Conservation (phyloP, 805 yeast genomes). For the Yamadazyma insecticola region DNA sequence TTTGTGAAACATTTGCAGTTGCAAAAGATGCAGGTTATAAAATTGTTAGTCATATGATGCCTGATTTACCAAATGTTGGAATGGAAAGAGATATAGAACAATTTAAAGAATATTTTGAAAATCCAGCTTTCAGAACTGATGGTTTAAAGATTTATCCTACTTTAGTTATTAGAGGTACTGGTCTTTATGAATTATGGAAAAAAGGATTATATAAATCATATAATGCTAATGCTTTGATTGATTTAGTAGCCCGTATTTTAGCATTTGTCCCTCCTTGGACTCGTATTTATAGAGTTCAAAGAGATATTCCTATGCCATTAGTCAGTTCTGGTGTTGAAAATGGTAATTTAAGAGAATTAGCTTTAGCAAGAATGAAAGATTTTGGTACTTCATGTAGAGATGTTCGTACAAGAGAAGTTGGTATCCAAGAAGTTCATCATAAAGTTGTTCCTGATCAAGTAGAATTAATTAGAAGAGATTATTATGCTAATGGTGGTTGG, state of each 20-base stretch:
- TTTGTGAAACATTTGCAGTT: slow-evolving; percentile 88
- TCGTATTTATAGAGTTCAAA: slow-evolving; percentile 93
- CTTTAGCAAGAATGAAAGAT: slow-evolving; percentile 96
- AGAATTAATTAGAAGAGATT: slow-evolving; percentile 90
- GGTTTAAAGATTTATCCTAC: slow-evolving; percentile 96
- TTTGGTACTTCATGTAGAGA: slow-evolving; percentile 95
- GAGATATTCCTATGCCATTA: slow-evolving; percentile 98
- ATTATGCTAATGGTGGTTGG: slow-evolving; percentile 98
- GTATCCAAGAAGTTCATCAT: slow-evolving; percentile 97
- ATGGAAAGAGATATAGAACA: slow-evolving; percentile 97
- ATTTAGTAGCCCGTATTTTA: slow-evolving; percentile 90
- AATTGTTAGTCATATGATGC: slow-evolving; percentile 99
- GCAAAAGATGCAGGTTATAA: slow-evolving; percentile 99
- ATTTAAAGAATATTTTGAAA: slow-evolving; percentile 93
- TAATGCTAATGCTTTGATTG: slow-evolving; percentile 90
- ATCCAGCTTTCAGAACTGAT: slow-evolving; percentile 95
- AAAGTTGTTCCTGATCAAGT: slow-evolving; percentile 96
- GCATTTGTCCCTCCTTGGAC: slow-evolving; percentile 99
- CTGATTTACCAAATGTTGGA: slow-evolving; percentile 97
- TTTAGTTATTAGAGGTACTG: slow-evolving; percentile 94
- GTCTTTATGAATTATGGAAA: slow-evolving; percentile 95
- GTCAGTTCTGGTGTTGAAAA: slow-evolving; percentile 98
- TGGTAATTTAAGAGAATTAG: slow-evolving; percentile 92
- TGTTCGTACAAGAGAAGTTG: slow-evolving; percentile 96
- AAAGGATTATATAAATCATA: slow-evolving; percentile 91